Base-by-base conservation (phyloP, 495 filamentous ascomycete species). In the Penicillium diatomitis region DNA sequence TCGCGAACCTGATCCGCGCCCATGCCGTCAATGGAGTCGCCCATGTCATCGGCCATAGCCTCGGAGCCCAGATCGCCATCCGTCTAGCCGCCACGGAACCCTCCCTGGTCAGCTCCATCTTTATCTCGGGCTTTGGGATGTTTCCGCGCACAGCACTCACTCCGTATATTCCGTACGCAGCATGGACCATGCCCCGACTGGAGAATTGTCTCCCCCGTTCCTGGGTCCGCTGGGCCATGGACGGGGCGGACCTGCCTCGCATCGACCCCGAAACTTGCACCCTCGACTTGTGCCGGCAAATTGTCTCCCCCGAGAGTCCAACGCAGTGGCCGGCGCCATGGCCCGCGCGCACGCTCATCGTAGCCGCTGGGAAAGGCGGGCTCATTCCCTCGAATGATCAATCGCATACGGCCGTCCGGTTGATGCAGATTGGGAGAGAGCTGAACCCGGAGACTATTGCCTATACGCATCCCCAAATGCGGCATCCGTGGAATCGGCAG, bases 401-500 rank as follows among this genome's bases (percentile, higher is more conserved):
- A 3, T 30, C 40, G 5, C 28, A 42, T 3, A 30, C 29, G 30
- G 40, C 40, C 8, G 32, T n/a, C 28, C 29, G 32, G 9, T n/a
- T 42, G 40, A 30, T 30, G n/a, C 7, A 8, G n/a, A 42, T 42
- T 42, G 40, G 40, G 4, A 7, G 9, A n/a, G 28, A 32, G 40
- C 5, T 10, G 8, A 42, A 42, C 8, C 28, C 29, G 2, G 12
- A 42, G 33, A 50, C 50, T 32, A 12, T 49, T 5, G 55, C 50
- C 10, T 44, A 38, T 8, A 38, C 37, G 9, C 55, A 57, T 44
- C 32, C 36, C 20, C 20, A 29, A 27, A 46, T 54, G 44, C 11
- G 51, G 31, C 55, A 57, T 57, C 40, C 51, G 5, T 57, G 55
- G 51, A 49, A 45, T 46, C 33, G 48, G 6, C 48, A 55, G 20